A percentile compares a stretch with the other conserved stretches of the same genome.
Conservation (phyloP, 192 early-diverging fungal genomes). For the Lunasporangiospora selenospora region DNA sequence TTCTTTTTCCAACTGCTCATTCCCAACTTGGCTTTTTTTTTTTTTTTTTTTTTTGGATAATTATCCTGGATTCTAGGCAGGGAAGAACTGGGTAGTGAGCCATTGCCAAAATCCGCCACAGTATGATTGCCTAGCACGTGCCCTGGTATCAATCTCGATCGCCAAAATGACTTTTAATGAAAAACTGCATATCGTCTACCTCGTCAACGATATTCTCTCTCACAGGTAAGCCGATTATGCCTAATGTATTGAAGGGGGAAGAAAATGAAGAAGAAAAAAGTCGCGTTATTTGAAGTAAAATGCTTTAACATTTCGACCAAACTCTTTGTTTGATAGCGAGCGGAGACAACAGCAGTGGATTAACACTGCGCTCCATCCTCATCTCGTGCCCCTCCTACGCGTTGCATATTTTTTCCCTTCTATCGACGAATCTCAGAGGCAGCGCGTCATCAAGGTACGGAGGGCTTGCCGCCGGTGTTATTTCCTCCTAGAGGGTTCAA, state of each 20-base stretch:
- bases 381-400: constrained; percentile 51
- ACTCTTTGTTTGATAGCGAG: constrained; percentile 22
- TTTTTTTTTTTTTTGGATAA: no score
- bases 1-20: no score
- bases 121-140: constrained; percentile 37
- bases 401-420: constrained; percentile 54
- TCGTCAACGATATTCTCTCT: constrained; percentile 59
- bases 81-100: constrained; percentile 58
- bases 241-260: no score
- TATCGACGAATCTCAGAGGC: constrained; percentile 42
- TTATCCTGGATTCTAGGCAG: constrained; percentile 40
- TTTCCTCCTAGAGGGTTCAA: no score
- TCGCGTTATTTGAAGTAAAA: neutral
- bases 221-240: constrained; percentile 45
- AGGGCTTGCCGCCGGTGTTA: no score
- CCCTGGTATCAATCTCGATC: constrained; percentile 49
- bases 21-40: no score
- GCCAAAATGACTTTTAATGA: constrained; percentile 50
- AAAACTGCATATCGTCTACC: constrained; percentile 57
- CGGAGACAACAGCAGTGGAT: constrained; percentile 55
- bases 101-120: constrained; percentile 51
- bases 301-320: neutral
- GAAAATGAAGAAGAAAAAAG: neutral
- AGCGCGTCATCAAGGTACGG: constrained; percentile 61
- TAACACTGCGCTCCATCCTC: constrained; percentile 50